A percentile compares a stretch with the other conserved stretches of the same genome.
Evolutionary conservation across 306 rosid species (phyloP).

Genomic region (Rubus parviflorus): DNA sequence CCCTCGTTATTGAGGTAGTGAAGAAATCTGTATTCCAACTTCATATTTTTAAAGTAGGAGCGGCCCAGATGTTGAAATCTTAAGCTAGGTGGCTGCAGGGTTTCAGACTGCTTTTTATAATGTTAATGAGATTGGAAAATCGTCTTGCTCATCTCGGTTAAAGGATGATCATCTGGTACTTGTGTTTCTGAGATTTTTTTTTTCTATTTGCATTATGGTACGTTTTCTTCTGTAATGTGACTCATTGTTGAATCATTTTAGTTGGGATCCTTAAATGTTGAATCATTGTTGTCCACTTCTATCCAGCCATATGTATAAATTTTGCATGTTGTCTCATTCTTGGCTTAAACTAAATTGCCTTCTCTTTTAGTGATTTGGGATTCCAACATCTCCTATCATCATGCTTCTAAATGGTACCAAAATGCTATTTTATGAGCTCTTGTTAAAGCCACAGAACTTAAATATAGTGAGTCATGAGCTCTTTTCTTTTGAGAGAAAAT

Average conservation of each 20-base stretch:
- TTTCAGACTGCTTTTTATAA: neutral
- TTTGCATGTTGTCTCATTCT: too few relatives aligned
- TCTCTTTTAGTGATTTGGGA: too few relatives aligned
- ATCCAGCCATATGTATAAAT: neutral
- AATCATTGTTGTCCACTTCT: neutral
- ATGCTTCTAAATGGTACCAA: too few relatives aligned
- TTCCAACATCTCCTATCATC: too few relatives aligned
- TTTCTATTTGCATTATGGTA: neutral
- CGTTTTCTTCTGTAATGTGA: neutral
- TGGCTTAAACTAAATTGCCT: too few relatives aligned
- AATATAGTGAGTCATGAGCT: too few relatives aligned
- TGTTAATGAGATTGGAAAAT: too few relatives aligned
- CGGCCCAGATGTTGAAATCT: neutral
- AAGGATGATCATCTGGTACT: neutral
- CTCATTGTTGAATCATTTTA: neutral
- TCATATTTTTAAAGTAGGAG: neutral
- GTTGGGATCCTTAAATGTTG: neutral
- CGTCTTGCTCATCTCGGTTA: neutral
- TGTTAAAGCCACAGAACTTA: too few relatives aligned
- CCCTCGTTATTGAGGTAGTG: slow-evolving; percentile 11
- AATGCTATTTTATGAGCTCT: too few relatives aligned
- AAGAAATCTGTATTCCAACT: neutral
- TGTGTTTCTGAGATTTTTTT: neutral
- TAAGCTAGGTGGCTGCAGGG: neutral
- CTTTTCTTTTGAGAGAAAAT: too few relatives aligned